Base-by-base conservation (phyloP, 371 early-diverging fungal species). In the Syncephalis plumigaleata region DNA sequence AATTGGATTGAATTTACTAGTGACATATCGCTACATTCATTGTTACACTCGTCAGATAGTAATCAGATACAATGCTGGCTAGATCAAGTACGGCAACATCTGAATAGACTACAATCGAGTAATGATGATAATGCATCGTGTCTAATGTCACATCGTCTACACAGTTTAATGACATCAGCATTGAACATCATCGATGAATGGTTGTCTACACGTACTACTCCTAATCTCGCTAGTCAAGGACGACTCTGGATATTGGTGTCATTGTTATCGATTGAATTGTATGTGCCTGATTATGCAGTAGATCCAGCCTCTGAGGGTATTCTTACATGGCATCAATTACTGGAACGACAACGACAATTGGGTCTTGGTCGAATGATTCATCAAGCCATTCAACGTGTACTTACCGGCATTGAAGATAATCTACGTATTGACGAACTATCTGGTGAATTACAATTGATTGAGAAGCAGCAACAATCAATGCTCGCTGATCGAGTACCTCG, bases 251-350 rank as follows among this genome's bases (percentile, higher is more conserved):
- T 71, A 16, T 55, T 61, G 13, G 44, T 81, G 0, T 73, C 73
- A 3, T 49, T 75, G 9, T 62, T 71, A 1, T 84, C 80, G 55
- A 58, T 82, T 42, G 63, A 66, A 7, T 64, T 72, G 0, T 84
- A 81, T 46, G 67, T 84, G 31, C 84, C 87, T 1, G 75, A 76
- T 36, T 74, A 81, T 37, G 83, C 87, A 0, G 61, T 77, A 40
- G 87, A 87, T 55, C 86, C 87, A 9, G 79, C 81, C 0, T 69
- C 77, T 9, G 75, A 77, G 48, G 72, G 79, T 9, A 68, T 72
- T 27, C 58, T 79, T 25, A 79, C 71, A 53, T 66, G 75, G 9
- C 59, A 73, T 18, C 60, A 79, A 16, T 52, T 79, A 17, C 55
- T 56, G 22, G 47, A 58, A 46, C 65, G 70, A 42, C 64, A 71